These are phyloP conservation scores for Vicia faba DNA, from an alignment of 306 rosid genomes.

Conservation along the genomic window DNA sequence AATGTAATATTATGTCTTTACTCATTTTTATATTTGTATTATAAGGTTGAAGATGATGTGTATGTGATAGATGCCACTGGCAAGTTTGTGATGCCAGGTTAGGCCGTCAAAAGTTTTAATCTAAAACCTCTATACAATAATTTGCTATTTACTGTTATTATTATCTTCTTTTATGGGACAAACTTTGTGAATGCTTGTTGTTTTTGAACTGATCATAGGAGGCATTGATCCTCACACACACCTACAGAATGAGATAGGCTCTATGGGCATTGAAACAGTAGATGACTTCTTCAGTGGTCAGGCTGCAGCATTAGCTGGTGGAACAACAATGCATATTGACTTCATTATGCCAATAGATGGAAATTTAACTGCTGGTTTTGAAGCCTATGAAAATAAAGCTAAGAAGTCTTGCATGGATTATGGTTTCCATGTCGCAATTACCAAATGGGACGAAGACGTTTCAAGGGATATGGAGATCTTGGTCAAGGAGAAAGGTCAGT, in stretches of 20 bases:
- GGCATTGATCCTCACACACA: conserved; percentile 98
- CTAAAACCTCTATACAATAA: not conserved
- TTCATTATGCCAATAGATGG: conserved; percentile 75
- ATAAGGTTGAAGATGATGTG: conserved; percentile 78
- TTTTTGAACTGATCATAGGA: conserved; percentile 53
- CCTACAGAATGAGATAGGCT: conserved; percentile 48
- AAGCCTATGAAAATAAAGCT: conserved; percentile 76
- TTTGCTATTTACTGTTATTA: conserved; percentile 24
- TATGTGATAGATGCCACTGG: conserved; percentile 84
- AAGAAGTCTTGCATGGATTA: conserved; percentile 84
- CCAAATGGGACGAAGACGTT: conserved; percentile 81
- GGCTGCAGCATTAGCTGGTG: conserved; percentile 97
- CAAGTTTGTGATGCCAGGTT: conserved; percentile 97
- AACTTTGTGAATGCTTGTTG: conserved; percentile 7
- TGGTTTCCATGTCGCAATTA: conserved; percentile 92
- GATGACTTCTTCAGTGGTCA: conserved; percentile 95
- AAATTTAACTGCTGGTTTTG: conserved; percentile 71
- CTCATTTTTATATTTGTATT: no score
- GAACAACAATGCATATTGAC: conserved; percentile 94
- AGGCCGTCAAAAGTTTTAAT: conserved; percentile 22
- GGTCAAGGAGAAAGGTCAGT: conserved; percentile 80
- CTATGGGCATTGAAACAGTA: conserved; percentile 53
- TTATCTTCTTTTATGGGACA: no score
- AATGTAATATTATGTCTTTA: no score
- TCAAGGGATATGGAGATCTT: conserved; percentile 82